Evolutionary conservation across 2,329 filamentous ascomycete genomes (phyloP), one percentile per base, ranked within the genome.

Genomic region (Pseudocercospora cruenta): DNA sequence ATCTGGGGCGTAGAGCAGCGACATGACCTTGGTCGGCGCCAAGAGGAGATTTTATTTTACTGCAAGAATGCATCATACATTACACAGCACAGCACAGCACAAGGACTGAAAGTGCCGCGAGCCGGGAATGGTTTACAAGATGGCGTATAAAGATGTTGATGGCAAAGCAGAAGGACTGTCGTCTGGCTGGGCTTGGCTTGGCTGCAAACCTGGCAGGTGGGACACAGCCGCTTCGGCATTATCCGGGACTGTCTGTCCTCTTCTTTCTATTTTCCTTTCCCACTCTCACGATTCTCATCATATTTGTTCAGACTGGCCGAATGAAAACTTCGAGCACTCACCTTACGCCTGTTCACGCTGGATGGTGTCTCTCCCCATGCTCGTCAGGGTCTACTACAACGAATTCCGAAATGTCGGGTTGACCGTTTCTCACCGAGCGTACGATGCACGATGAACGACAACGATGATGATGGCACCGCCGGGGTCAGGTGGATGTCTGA

Each of bases 1-100:
- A 49, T 49, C 39, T 31, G 58, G 58, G 24, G 21, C n/a, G 58
- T 60, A 60, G 24, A 60, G 45, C 4, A 51, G 31, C 39, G 58
- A 60, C 58, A 60, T 60, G 58, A 39, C 45, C 58, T 4, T 16
- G 24, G 57, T 60, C 28, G 55, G 10, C 22, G 24, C 16, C 22
- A n/a, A 31, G 22, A 28, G 51, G 14, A 54, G 51, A n/a, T 14
- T 22, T n/a, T 8, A n/a, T 2, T 24, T 28, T 54, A 26, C 28
- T 16, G 51, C 21, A 28, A 26, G 51, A 24, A 54, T 28, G 51
- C 51, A 54, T 54, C 3, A 55, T 55, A 55, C 22, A 33, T 19
- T 31, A 55, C 51, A 31, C 51, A 10, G 51, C 51, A 28, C 51
- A 10, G 51, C 51, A 28, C 51, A 16, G 4, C 24, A 33, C 10